Base-by-base conservation (phyloP, 495 filamentous ascomycete species). In the Penicillium steckii region DNA sequence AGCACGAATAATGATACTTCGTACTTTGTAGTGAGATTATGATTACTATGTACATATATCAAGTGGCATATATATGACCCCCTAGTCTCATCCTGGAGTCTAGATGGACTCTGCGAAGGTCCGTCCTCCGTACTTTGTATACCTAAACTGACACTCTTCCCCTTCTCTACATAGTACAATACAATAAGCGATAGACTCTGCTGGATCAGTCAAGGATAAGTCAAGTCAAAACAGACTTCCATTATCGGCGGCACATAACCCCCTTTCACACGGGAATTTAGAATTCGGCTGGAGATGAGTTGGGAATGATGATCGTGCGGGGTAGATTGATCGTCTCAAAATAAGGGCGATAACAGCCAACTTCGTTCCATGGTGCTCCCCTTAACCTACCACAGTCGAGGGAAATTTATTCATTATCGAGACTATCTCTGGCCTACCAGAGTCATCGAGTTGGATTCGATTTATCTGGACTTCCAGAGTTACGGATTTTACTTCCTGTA, bases 271-370 rank as follows among this genome's bases (percentile, higher is more conserved):
- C 30, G 24, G 8, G 41, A 52, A 18, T 38, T 48, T 23, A 40
- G 47, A 49, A 49, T 21, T 12, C 35, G 22, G 9, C 33, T 32
- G 40, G n/a, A 42, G n/a, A 45, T 49, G 46, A 49, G 23, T 10
- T 23, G 27, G 50, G 46, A 52, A 63, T 52, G 60, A 51, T 44
- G 61, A 56, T 58, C 57, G 58, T 64, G 61, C 58, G 61, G 61
- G 61, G 61, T 58, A 50, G 13, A 40, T 5, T 19, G 38, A 49
- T 48, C 41, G 42, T 40, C 30, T 25, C 22, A 19, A 52, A 52
- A 56, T 51, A 43, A 42, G 41, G 48, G 49, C 29, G 48, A 60
- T 52, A 47, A 53, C 35, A 32, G 8, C 18, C 30, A 25, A 49
- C 21, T 13, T 1, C 5, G 22, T 37, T 38, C 46, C 46, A 48